Evolutionary conservation across 176 grass and related monocot species (phyloP).

Genomic region (Aegilops speltoides): DNA sequence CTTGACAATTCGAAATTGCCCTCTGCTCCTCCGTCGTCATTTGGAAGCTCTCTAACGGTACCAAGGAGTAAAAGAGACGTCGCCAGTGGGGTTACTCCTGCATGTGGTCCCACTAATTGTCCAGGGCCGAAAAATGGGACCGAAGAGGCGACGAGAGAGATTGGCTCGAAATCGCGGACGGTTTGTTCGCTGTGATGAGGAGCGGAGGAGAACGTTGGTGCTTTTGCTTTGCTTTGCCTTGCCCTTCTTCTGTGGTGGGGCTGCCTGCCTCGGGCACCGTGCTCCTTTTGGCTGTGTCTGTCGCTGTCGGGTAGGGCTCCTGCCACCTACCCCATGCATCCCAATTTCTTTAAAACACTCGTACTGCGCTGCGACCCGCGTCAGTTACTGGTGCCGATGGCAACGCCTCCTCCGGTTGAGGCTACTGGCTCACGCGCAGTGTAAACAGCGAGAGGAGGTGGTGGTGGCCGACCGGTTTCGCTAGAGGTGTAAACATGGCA

Average conservation of each 20-base stretch:
- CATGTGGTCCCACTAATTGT: not conserved
- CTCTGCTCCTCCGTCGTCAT: not conserved
- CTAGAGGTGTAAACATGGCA: not conserved
- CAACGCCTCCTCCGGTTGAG: not conserved
- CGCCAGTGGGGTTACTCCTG: not conserved
- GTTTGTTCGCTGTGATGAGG: not conserved
- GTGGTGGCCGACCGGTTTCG: not conserved
- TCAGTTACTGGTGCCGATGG: not conserved
- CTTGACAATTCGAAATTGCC: no score
- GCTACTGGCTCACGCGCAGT: not conserved
- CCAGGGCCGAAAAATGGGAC: not conserved
- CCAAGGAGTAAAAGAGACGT: not conserved
- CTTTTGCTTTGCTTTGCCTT: not conserved
- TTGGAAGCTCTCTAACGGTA: constrained; percentile 30
- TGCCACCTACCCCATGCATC: constrained; percentile 18
- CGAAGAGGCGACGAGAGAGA: not conserved
- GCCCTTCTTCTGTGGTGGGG: not conserved
- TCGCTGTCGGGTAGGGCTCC: not conserved
- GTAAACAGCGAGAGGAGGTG: not conserved
- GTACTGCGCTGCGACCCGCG: not conserved
- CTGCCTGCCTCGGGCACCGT: not conserved
- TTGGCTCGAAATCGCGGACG: not conserved
- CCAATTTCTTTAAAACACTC: not conserved
- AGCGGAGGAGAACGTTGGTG: constrained; percentile 14
- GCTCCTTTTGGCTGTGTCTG: not conserved